A percentile compares a stretch with the other conserved stretches of the same genome.
Conservation (phyloP, 805 yeast genomes). For the Candida insectalens region DNA sequence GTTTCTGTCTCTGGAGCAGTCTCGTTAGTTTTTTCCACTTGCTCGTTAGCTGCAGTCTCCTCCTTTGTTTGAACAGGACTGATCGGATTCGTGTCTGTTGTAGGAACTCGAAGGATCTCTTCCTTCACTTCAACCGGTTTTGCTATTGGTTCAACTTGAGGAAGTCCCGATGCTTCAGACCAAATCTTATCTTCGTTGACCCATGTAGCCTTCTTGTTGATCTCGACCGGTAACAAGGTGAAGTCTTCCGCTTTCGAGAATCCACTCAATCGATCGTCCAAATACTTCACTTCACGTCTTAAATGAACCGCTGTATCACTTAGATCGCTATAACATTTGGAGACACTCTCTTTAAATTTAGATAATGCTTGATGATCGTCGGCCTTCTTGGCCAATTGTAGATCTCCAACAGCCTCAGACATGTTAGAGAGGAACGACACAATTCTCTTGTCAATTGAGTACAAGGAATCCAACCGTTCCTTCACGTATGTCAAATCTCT, state of each 20-base stretch:
- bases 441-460: slow-evolving; percentile 40
- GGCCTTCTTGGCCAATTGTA: slow-evolving; percentile 24
- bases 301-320: slow-evolving; percentile 50
- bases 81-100: too few species aligned
- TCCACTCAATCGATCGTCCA: slow-evolving; percentile 51
- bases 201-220: slow-evolving; percentile 63
- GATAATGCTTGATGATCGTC: slow-evolving; percentile 12
- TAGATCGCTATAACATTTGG: slow-evolving; percentile 41
- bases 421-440: slow-evolving; percentile 41
- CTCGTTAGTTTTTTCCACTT: too few species aligned
- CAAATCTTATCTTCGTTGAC: slow-evolving; percentile 50
- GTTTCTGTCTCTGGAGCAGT: too few species aligned
- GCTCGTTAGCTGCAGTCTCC: too few species aligned
- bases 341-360: slow-evolving; percentile 32
- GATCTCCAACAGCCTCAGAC: slow-evolving; percentile 34
- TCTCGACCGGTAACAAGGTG: slow-evolving; percentile 53
- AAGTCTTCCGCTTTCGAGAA: slow-evolving; percentile 26
- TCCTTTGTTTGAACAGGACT: too few species aligned
- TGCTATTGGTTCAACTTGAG: too few species aligned
- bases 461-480: slow-evolving; percentile 40
- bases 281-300: slow-evolving; percentile 54
- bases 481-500: slow-evolving; percentile 28
- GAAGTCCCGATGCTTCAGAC: too few species aligned
- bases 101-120: too few species aligned
- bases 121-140: too few species aligned